Evolutionary conservation across 129 eudicot genomes (phyloP).

Genomic region (Dittrichia graveolens): DNA sequence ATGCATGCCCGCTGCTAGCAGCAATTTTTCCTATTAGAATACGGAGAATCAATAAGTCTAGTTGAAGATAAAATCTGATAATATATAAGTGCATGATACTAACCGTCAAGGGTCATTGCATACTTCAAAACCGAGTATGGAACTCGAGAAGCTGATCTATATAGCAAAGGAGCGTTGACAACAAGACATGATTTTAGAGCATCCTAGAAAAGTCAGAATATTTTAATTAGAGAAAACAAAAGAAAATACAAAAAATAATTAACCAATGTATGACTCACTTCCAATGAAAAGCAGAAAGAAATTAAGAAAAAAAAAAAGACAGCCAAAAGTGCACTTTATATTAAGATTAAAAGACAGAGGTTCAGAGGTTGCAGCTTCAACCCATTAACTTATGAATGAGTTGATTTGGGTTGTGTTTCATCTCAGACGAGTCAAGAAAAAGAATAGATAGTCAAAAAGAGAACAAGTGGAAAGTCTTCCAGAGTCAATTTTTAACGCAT

Average conservation of each 20-base stretch:
- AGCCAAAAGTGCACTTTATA: not conserved
- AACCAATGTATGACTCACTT: constrained; percentile 1
- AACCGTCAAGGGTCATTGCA: constrained; percentile 99
- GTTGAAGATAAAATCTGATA: not conserved
- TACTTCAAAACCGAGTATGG: constrained; percentile 93
- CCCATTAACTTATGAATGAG: not conserved
- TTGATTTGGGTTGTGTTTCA: not conserved
- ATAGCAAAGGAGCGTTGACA: constrained; percentile 93
- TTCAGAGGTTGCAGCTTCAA: not conserved
- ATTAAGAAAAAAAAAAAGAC: not conserved
- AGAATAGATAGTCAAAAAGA: not conserved
- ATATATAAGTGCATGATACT: constrained; percentile 33
- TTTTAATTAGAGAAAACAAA: no score
- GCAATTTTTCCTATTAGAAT: constrained; percentile 83
- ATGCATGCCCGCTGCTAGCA: constrained; percentile 89
- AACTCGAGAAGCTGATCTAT: constrained; percentile 81
- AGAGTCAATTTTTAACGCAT: not conserved
- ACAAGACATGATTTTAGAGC: constrained; percentile 86
- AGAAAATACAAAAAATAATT: not conserved
- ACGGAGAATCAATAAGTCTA: constrained; percentile 12
- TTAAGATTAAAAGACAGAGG: not conserved
- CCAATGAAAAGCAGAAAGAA: not conserved
- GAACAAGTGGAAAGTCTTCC: not conserved
- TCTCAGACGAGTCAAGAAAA: not conserved
- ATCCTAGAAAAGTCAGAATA: constrained; percentile 45